A percentile compares a stretch with the other conserved stretches of the same genome.
These are phyloP conservation scores for Neotropicomus parvogracilis DNA, from an alignment of 1,284 basidiomycete genomes.

Conservation along the genomic window DNA sequence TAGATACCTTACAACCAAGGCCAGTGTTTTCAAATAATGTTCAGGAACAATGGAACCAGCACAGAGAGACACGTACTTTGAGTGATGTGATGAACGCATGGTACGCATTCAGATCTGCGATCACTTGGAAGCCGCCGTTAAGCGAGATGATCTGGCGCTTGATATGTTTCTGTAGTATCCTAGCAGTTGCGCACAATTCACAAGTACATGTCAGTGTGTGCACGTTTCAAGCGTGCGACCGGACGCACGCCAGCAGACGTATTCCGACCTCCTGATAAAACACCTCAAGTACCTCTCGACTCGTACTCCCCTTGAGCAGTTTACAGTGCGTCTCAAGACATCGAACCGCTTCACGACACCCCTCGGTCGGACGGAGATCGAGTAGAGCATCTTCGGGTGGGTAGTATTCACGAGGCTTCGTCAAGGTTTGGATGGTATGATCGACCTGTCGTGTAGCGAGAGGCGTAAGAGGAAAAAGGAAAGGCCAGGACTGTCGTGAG, in stretches of 20 bases:
- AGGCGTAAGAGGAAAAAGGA: neutral
- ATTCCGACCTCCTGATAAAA: slow-evolving; percentile 97
- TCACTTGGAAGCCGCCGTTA: slow-evolving; percentile 91
- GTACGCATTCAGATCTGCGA: slow-evolving; percentile 93
- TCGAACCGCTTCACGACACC: slow-evolving; percentile 81
- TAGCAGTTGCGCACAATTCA: slow-evolving; percentile 30
- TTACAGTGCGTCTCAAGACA: slow-evolving; percentile 89
- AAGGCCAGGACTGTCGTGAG: neutral
- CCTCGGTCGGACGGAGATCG: slow-evolving; percentile 81
- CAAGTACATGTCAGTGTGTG: neutral
- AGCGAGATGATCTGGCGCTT: slow-evolving; percentile 96
- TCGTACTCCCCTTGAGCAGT: slow-evolving; percentile 88
- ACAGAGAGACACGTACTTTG: slow-evolving; percentile 44
- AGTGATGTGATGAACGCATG: slow-evolving; percentile 83
- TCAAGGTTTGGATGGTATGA: slow-evolving; percentile 82
- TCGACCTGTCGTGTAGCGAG: slow-evolving; percentile 64
- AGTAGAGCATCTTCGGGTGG: slow-evolving; percentile 74
- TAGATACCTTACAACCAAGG: slow-evolving; percentile 44
- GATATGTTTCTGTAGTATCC: slow-evolving; percentile 93
- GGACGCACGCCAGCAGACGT: slow-evolving; percentile 76
- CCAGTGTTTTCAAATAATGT: neutral
- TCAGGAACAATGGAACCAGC: neutral
- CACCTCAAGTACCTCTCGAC: slow-evolving; percentile 93
- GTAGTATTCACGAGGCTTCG: slow-evolving; percentile 86
- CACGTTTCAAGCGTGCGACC: neutral